Base-by-base conservation (phyloP, 805 yeast species). In the Candida maesae region DNA sequence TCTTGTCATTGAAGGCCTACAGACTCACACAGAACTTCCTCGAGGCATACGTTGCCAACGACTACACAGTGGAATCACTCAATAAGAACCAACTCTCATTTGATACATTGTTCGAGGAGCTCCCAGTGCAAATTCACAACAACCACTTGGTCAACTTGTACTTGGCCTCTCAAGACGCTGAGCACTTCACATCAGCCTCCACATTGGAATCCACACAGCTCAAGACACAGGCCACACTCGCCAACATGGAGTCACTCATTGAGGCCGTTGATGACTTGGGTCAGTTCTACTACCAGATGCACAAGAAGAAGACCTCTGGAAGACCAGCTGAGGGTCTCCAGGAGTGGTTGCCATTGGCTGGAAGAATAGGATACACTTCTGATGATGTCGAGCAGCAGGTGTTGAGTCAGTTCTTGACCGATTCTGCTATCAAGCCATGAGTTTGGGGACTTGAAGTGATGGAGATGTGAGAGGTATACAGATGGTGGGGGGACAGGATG, bases 51-150 rank as follows among this genome's bases (percentile, higher is more conserved):
- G 42, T 44, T 19, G 52, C 60, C 31, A 79, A 76, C 42, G 79
- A 74, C 62, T 83, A 87, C 72, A 74, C 76, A 53, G 74, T 83
- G 41, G 84, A 78, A 52, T 76, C 73, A 50, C 69, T 87, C 53
- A 75, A 73, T 51, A 70, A 68, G 53, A 67, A 76, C 65, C 75
- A 76, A 50, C 68, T 88, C 48, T 74, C 81, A 11, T 81, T 70
- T 65, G 71, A 74, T 51, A 80, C 79, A 55, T 71, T 87, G 39
- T 74, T 87, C 50, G 84, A 79, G 44, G 95, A 87, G 64, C 62
- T 88, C 38, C 81, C 85, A 36, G 65, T 86, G 36, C 65, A 64
- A 23, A 70, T 87, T 47, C 76, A 76, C 58, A 86, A 84, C 71
- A 79, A 81, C 43, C 79, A 78, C 52, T 71, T 88, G 55, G 76